Base-by-base conservation (phyloP, 2,329 filamentous ascomycete genomes). In the Claviceps pazoutovae region DNA sequence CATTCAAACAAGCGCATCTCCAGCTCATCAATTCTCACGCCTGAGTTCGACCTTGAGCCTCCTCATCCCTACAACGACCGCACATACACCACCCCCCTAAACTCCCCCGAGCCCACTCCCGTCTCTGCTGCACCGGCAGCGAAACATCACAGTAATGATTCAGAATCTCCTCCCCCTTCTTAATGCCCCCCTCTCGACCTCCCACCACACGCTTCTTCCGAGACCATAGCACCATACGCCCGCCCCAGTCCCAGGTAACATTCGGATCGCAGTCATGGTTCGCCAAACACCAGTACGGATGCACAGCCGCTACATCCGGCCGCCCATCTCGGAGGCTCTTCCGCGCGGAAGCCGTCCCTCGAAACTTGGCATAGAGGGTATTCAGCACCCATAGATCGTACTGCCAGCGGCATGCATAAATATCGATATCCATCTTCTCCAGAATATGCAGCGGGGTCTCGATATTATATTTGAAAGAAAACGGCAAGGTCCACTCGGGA, bases 211-310 rank as follows among this genome's bases (percentile, higher is more conserved):
- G 71, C 56, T 75, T 69, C 55, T 80, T 71, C 47, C 82, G 72
- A 2, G 80, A 79, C 72, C 73, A 80, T 54, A 93, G 79, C 38
- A 79, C 77, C 76, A 93, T 90, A 50, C 76, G 77, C 1, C 86
- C 86, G 30, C 84, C 82, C 88, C 90, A 96, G 61, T 95, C 87
- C 93, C 93, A 98, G 3, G 79, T 79, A 41, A 97, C 89, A 65
- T 95, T 96, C 8, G 93, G 93, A 63, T 95, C 83, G 68, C 93
- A 98, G 65, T 89, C 88, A 65, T 98, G 93, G 62, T 98, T 98
- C 30, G 91, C 90, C 34, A 97, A 74, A 68, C 90, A 97, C 89
- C 93, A 98, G 59, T 95, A 81, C 2, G 91, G 89, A 68, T 97
- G 90, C 30, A 97, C 90, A 30, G 91, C 91, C 30, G 88, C 88